Evolutionary conservation across 2,329 filamentous ascomycete genomes (phyloP).

Genomic region (Endocalyx cinctus): DNA sequence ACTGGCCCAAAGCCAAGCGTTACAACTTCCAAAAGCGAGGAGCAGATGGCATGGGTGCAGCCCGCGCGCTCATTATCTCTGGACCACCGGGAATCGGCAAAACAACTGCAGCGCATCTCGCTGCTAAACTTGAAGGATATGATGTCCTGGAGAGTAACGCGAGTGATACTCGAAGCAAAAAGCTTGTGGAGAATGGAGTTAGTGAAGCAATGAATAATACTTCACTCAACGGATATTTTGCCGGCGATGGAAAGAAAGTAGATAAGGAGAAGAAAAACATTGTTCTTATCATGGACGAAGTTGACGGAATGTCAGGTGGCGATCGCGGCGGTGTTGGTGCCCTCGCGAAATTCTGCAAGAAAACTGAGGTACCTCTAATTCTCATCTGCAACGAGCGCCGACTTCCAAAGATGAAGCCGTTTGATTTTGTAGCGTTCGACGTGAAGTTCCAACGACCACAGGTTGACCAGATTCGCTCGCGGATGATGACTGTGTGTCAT

Average conservation of each 20-base stretch:
- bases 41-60: constrained; percentile 75
- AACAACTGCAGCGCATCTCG: constrained; percentile 91
- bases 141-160: constrained; percentile 94
- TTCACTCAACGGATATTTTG: constrained; percentile 86
- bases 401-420: constrained; percentile 96
- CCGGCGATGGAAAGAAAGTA: constrained; percentile 74
- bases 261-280: constrained; percentile 85
- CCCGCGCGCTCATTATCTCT: constrained; percentile 89
- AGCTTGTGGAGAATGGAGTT: constrained; percentile 84
- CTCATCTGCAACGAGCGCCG: constrained; percentile 95
- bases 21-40: constrained; percentile 79
- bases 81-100: constrained; percentile 96
- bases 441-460: constrained; percentile 85
- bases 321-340: constrained; percentile 94
- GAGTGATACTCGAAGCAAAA: constrained; percentile 93
- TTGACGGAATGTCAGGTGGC: constrained; percentile 97
- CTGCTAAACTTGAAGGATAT: constrained; percentile 87
- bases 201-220: constrained; percentile 90
- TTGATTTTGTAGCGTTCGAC: constrained; percentile 81
- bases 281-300: constrained; percentile 97
- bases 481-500: constrained; percentile 93
- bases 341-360: constrained; percentile 89
- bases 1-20: constrained; percentile 75
- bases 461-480: constrained; percentile 82
- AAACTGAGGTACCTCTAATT: constrained; percentile 90